Percentiles rank a stretch among this genome's conserved stretches.
Evolutionary conservation across 2,329 filamentous ascomycete genomes (phyloP).

Genomic region (Gaeumannomyces tritici): DNA sequence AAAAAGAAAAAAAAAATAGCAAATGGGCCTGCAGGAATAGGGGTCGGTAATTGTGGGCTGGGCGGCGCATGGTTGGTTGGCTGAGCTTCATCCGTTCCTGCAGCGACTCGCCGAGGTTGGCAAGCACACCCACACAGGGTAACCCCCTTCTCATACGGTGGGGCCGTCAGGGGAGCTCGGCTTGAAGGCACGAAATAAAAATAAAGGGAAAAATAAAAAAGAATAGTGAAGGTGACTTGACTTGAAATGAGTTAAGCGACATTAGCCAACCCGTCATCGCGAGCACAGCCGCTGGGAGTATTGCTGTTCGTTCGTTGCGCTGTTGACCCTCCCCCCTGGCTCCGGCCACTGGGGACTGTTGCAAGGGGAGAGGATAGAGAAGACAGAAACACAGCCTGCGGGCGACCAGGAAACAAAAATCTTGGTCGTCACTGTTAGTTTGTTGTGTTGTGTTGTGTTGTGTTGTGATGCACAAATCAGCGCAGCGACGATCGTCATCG

Average conservation of each 20-base stretch:
- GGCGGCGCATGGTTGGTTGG: background rate
- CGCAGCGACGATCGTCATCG: background rate
- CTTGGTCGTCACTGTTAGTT: background rate
- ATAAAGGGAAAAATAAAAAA: background rate
- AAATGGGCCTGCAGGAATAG: background rate
- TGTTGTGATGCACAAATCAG: background rate
- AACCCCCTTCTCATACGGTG: background rate
- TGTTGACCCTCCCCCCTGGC: background rate
- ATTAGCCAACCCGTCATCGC: constrained; percentile 14
- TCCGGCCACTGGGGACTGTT: background rate
- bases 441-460: background rate
- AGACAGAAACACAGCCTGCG: background rate
- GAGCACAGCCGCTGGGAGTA: background rate
- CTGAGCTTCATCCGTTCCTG: background rate
- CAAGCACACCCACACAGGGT: background rate
- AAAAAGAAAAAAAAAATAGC: background rate
- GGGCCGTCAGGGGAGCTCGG: background rate
- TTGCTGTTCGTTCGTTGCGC: background rate
- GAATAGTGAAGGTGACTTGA: constrained; percentile 5
- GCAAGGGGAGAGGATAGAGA: background rate
- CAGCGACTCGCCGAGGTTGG: background rate
- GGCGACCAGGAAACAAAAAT: background rate
- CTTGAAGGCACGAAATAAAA: background rate
- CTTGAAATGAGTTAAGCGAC: constrained; percentile 26
- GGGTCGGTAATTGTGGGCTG: background rate